A percentile compares a stretch with the other conserved stretches of the same genome.
These are phyloP conservation scores for Dovyalis caffra DNA, from an alignment of 345 rosid species.

Conservation along the genomic window DNA sequence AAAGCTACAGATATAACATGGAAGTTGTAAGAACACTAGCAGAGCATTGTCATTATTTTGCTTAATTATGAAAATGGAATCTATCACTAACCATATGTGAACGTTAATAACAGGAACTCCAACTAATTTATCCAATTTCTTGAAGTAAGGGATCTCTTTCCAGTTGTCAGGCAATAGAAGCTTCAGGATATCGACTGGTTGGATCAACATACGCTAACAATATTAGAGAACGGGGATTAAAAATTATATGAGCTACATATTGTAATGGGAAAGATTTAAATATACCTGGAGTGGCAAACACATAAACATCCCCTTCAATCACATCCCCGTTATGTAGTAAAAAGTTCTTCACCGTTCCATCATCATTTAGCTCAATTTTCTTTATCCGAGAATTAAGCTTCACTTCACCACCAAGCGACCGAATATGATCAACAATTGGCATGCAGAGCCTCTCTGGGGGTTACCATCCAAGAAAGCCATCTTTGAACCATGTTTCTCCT, in stretches of 20 bases:
- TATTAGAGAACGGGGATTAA: conserved; percentile 15
- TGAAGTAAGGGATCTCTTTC: conserved; percentile 81
- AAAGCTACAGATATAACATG: background rate
- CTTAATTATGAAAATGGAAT: background rate
- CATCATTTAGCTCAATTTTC: conserved; percentile 72
- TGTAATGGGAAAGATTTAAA: conserved; percentile 1
- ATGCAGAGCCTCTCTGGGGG: conserved; percentile 94
- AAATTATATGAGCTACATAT: background rate
- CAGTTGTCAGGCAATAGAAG: conserved; percentile 79
- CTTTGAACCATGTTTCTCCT: conserved; percentile 98
- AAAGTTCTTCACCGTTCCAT: conserved; percentile 79
- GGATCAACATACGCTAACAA: conserved; percentile 18
- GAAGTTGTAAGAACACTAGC: background rate
- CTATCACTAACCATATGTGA: conserved; percentile 85
- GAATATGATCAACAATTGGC: conserved; percentile 78
- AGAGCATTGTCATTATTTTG: background rate
- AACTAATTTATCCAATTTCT: conserved; percentile 81
- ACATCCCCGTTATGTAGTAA: conserved; percentile 57
- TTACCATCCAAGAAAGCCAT: conserved; percentile 98
- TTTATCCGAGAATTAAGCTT: conserved; percentile 69
- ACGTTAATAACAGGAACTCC: conserved; percentile 97
- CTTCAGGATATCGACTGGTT: conserved; percentile 83
- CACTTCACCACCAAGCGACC: conserved; percentile 81
- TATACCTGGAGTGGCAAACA: conserved; percentile 87
- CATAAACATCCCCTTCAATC: conserved; percentile 83